Evolutionary conservation across 352 stramenopile species (phyloP), one percentile per base, ranked within the genome.

Genomic region (Pythium aphanidermatum): DNA sequence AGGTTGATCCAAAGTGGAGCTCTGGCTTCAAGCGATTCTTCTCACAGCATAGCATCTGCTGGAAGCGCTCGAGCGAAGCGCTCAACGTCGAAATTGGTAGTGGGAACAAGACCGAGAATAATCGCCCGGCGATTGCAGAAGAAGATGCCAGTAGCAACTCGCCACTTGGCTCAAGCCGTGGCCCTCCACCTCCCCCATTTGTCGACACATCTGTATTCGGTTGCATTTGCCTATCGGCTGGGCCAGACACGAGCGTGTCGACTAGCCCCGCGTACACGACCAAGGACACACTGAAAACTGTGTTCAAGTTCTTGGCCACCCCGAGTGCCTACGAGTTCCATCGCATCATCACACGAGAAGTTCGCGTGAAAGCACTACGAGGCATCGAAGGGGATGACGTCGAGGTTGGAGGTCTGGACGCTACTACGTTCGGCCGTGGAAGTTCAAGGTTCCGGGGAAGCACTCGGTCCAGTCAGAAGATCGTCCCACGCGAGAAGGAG

Each of bases 321-420:
- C 77, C 81, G 0, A 89, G 72, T 20, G 75, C 77, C 1, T 90
- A 88, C 58, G 81, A 90, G 45, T 92, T 84, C 54, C 71, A 87
- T 29, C 73, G 74, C 2, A 53, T 66, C 7, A 79, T 79, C 11
- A 51, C 58, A 0, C 70, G 75, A 17, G 59, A 82, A 34, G 30
- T 90, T 17, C 64, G 60, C 2, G 34, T 85, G 23, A 73, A 81
- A 23, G 65, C 70, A 19, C 39, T 86, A 0, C 51, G 68, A 14
- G 60, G 68, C 10, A 57, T n/a, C n/a, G n/a, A n/a, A n/a, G n/a
- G n/a, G n/a, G n/a, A n/a, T n/a, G n/a, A n/a, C 14, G 40, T 40
- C 19, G 33, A 50, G 4, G 39, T 31, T 4, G 48, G 38, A 46
- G 23, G 19, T 14, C n/a, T 26, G 2, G 38, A 48, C 14, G 32